Evolutionary conservation across 139 green algal genomes (phyloP), one percentile per base, ranked within the genome.

Genomic region (Desmodesmus armatus): DNA sequence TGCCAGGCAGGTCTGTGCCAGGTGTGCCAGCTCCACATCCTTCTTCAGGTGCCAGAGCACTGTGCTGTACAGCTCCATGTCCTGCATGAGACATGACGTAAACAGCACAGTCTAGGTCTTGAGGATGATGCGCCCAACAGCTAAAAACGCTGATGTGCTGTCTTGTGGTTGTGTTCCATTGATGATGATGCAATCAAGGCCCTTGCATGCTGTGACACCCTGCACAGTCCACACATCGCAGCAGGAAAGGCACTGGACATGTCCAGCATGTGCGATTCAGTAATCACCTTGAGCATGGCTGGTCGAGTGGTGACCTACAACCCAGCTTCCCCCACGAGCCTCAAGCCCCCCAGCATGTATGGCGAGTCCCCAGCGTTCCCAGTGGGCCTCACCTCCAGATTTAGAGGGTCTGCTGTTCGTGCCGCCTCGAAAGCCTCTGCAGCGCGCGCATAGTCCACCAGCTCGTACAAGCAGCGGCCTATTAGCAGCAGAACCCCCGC

Each of bases 31-130:
- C 83, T 98, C 93, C 70, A 95, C 90, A 73, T 98, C 94, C n/a
- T 88, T 88, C 87, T 95, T 95, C 71, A 98, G 89, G 91, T 99
- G 97, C 97, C 97, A 99, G 80, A 99, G 91, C 86, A 98, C 96
- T 0, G 96, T 99, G 85, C 84, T 94, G 92, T 98, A 99, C 67
- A 96, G 66, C 84, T 99, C 97, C 82, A 99, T 87, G 51, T 92
- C 96, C 87, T 97, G 87, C 55, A 53, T 27, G 43, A 37, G 15
- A 51, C 9, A 31, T 23, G 53, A 40, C 62, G 25, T 9, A 62
- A 43, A 49, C 51, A 74, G 43, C 74, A 49, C n/a, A n/a, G n/a
- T n/a, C n/a, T n/a, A n/a, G n/a, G n/a, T n/a, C n/a, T n/a, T n/a
- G n/a, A n/a, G n/a, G n/a, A n/a, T n/a, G n/a, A n/a, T n/a, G n/a